Evolutionary conservation across 768 basidiomycete genomes (phyloP), one percentile per base, ranked within the genome.

Genomic region (Rickenella mellea): DNA sequence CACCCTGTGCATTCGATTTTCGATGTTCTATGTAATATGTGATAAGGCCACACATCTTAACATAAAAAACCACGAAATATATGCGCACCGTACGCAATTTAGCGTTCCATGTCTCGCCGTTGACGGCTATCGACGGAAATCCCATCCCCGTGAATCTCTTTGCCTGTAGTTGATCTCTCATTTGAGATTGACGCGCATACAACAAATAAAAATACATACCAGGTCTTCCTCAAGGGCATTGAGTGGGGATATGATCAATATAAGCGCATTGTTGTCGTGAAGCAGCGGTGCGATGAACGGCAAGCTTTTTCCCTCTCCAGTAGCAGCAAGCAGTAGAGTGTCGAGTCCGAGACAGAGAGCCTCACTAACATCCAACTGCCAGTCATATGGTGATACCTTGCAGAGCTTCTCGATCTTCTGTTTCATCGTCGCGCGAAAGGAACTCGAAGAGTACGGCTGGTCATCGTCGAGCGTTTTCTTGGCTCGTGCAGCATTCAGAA

Each of bases 301-400:
- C 28, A 66, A 60, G 1, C 64, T 65, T 44, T 68, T 66, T 17
- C 65, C 63, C 1, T 55, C 48, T 5, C 62, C 61, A 11, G 62
- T 64, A n/a, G 58, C 63, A n/a, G 63, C 61, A 27, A 67, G 58
- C 0, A 65, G 58, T 2, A 57, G 40, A 19, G 45, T 48, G 46
- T 67, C 63, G 1, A 67, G 48, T 3, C 60, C 58, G 1, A 66
- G 47, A 3, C 62, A 28, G 10, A 64, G 11, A 1, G 63, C 61
- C 50, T 67, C 65, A 0, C 60, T 36, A 2, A 64, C 59, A 46
- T 70, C 63, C 7, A 68, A 44, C 48, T 68, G 67, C 66, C 67
- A 68, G 1, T 50, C 43, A 47, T 66, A 55, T 6, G 63, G 44
- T 3, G 20, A n/a, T n/a, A n/a, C n/a, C n/a, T n/a, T n/a, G n/a